Conservation (phyloP, 768 basidiomycete species). For the Cystofilobasidium ferigula region DNA sequence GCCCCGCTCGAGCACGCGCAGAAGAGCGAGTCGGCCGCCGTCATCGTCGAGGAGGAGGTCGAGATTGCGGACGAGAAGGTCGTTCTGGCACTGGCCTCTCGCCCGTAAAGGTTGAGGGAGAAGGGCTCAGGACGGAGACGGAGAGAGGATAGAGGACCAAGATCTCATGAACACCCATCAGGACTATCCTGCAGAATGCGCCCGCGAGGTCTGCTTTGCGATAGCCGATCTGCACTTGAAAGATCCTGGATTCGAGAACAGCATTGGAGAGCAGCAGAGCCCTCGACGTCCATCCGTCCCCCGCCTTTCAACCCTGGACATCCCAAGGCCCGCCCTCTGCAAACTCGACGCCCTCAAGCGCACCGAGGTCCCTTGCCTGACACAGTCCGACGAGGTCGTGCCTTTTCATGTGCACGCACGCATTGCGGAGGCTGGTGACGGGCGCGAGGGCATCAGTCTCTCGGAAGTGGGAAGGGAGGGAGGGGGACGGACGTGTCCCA, state of each 20-base stretch:
- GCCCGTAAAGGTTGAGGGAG: too few relatives aligned
- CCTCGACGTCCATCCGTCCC: too few relatives aligned
- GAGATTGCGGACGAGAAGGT: conserved; percentile 28
- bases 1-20: conserved; percentile 53
- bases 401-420: conserved; percentile 47
- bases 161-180: too few relatives aligned
- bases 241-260: too few relatives aligned
- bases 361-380: conserved; percentile 54
- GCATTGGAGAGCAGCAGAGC: too few relatives aligned
- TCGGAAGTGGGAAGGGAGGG: neutral
- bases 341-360: conserved; percentile 12
- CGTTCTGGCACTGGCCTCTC: neutral
- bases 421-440: neutral
- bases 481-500: conserved; percentile 56
- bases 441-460: neutral
- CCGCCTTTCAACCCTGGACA: neutral
- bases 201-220: too few relatives aligned
- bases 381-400: conserved; percentile 65
- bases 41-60: conserved; percentile 66
- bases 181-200: too few relatives aligned
- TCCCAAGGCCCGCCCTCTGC: neutral
- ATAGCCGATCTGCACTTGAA: too few relatives aligned
- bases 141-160: too few relatives aligned
- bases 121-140: too few relatives aligned
- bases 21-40: conserved; percentile 44